These are phyloP conservation scores for Candida awuae DNA, from an alignment of 805 yeast species.

Conservation along the genomic window DNA sequence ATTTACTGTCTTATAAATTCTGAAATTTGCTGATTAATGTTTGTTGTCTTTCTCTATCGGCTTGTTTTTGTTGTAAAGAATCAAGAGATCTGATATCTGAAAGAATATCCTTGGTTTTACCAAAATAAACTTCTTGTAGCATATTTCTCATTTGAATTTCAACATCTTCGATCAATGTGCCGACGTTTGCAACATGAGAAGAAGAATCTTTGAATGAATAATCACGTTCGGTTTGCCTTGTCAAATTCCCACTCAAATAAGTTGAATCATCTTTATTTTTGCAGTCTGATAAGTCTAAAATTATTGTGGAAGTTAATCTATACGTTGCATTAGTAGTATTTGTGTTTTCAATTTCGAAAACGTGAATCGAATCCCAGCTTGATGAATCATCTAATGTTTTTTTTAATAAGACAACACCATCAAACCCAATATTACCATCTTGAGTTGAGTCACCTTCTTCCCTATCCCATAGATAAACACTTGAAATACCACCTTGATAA, in stretches of 20 bases:
- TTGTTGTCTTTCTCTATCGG: conserved; percentile 33
- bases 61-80: conserved; percentile 28
- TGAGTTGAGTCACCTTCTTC: conserved; percentile 44
- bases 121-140: conserved; percentile 90
- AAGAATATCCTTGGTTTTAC: conserved; percentile 83
- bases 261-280: conserved; percentile 21
- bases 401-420: conserved; percentile 85
- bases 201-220: conserved; percentile 40
- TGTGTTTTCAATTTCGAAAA: conserved; percentile 59
- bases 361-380: conserved; percentile 91
- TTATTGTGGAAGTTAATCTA: conserved; percentile 79
- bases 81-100: conserved; percentile 52
- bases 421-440: conserved; percentile 57
- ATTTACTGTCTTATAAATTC: too few species aligned
- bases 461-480: conserved; percentile 88
- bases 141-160: conserved; percentile 81
- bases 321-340: conserved; percentile 40
- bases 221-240: conserved; percentile 68
- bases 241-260: conserved; percentile 70
- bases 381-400: conserved; percentile 48
- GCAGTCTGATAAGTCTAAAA: conserved; percentile 51
- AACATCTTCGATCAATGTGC: conserved; percentile 76
- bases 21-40: conserved; percentile 35
- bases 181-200: conserved; percentile 80
- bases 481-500: conserved; percentile 89